Evolutionary conservation across 2,329 filamentous ascomycete species (phyloP), one percentile per base, ranked within the genome.

Genomic region (Fusarium fujikuroi): DNA sequence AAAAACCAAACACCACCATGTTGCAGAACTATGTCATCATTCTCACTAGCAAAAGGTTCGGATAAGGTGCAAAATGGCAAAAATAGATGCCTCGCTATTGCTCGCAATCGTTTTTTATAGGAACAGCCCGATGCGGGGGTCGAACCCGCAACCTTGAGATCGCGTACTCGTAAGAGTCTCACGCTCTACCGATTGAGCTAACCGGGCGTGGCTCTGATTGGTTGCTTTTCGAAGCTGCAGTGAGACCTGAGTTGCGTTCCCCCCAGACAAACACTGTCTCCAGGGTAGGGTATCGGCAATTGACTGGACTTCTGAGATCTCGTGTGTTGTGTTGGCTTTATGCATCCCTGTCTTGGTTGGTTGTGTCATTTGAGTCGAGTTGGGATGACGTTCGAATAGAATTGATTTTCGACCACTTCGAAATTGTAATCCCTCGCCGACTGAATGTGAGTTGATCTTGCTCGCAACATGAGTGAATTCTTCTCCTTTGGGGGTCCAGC

Each of bases 81-180:
- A 66, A 54, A 53, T 11, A 53, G 3, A 43, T 68, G 65, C 54
- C 47, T 60, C 63, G 63, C 54, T 67, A 40, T 66, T 52, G 63
- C 58, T 72, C 67, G 53, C 67, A 71, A 71, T 72, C 42, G 58
- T 46, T 53, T 32, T 32, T n/a, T 69, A 62, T 69, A 72, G 69
- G 69, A 72, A 72, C 30, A 82, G 80, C 81, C 81, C 80, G 78
- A 82, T 80, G 80, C 80, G 81, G 81, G 80, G 81, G 80, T 86
- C 85, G 85, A 87, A 88, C 87, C 85, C 85, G 84, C 85, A 87
- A 84, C 85, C 85, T 87, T 86, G 83, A 87, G 86, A 86, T 87
- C 60, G 75, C 65, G 76, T 70, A 76, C 77, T 78, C 73, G 12
- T 87, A 87, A 87, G 89, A 91, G 89, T 90, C 89, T 90, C 86